Conservation (phyloP, 208 protist species). For the Blastocrithidia nonstop region DNA sequence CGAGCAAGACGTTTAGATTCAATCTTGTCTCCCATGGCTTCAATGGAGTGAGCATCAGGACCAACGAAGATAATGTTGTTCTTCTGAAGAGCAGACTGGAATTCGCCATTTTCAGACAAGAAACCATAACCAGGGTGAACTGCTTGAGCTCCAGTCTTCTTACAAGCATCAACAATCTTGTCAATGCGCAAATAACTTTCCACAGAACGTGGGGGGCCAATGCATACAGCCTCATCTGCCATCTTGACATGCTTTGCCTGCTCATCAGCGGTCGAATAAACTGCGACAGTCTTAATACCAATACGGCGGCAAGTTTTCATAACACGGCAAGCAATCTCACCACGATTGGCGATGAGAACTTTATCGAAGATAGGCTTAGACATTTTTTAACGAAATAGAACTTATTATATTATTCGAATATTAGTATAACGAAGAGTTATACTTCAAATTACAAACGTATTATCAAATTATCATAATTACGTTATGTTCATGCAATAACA, state of each 20-base stretch:
- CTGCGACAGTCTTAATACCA: conserved; percentile 92
- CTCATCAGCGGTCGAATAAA: conserved; percentile 88
- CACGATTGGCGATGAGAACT: conserved; percentile 94
- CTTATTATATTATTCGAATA: too few relatives aligned
- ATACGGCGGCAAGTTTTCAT: conserved; percentile 83
- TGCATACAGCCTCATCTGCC: conserved; percentile 69
- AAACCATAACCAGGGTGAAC: conserved; percentile 97
- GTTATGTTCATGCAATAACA: too few relatives aligned
- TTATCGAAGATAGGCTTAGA: conserved; percentile 68
- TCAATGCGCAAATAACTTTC: conserved; percentile 87
- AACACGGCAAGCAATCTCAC: conserved; percentile 96
- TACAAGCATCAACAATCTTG: conserved; percentile 86
- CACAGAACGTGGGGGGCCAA: conserved; percentile 32
- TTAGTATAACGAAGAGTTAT: too few relatives aligned
- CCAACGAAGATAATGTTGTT: conserved; percentile 89
- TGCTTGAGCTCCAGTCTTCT: conserved; percentile 70
- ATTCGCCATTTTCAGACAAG: conserved; percentile 91
- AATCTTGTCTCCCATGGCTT: conserved; percentile 89
- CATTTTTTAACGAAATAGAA: not conserved
- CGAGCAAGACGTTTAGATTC: conserved; percentile 86
- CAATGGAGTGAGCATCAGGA: conserved; percentile 82
- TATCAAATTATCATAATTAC: too few relatives aligned
- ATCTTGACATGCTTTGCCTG: conserved; percentile 85
- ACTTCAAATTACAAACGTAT: too few relatives aligned
- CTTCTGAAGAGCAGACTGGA: conserved; percentile 62